phyloP scores from a whole-genome alignment of 108 stramenopile species.

The Phaeodactylum tricornutum region DNA sequence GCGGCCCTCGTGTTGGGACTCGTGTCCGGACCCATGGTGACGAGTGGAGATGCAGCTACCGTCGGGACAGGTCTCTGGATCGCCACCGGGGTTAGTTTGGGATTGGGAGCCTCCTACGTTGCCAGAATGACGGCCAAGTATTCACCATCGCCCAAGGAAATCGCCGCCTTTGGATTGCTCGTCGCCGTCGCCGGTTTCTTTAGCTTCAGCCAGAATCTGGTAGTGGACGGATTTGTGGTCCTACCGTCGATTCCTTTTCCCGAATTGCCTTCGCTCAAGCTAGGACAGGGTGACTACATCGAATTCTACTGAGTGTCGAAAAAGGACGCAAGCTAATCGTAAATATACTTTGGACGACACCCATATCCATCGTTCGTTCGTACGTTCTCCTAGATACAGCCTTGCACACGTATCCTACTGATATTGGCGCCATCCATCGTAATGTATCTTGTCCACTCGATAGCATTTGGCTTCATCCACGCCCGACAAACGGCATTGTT shows the following conservation, averaged over 20 bases:
- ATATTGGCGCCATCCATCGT: no score
- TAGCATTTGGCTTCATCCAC: no score
- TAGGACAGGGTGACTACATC: no score
- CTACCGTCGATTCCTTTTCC: constrained; percentile 27
- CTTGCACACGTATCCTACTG: no score
- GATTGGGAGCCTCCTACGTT: constrained; percentile 60
- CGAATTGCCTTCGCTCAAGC: not conserved
- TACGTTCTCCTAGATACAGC: no score
- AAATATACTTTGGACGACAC: no score
- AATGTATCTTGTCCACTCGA: no score
- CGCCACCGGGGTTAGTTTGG: constrained; percentile 50
- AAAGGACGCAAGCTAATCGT: no score
- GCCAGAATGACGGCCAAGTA: constrained; percentile 52
- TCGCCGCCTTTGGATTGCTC: constrained; percentile 65
- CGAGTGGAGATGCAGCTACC: constrained; percentile 51
- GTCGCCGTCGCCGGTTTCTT: constrained; percentile 80
- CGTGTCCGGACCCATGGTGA: constrained; percentile 75
- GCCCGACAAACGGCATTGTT: constrained; percentile 59
- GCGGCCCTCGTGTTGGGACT: constrained; percentile 51
- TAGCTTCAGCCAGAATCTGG: constrained; percentile 70
- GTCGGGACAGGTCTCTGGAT: constrained; percentile 63
- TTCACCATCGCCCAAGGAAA: constrained; percentile 77
- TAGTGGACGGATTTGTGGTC: constrained; percentile 74
- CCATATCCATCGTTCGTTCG: no score
- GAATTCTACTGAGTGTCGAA: no score